Conservation (phyloP, 805 yeast genomes). For the Candida wancherniae region DNA sequence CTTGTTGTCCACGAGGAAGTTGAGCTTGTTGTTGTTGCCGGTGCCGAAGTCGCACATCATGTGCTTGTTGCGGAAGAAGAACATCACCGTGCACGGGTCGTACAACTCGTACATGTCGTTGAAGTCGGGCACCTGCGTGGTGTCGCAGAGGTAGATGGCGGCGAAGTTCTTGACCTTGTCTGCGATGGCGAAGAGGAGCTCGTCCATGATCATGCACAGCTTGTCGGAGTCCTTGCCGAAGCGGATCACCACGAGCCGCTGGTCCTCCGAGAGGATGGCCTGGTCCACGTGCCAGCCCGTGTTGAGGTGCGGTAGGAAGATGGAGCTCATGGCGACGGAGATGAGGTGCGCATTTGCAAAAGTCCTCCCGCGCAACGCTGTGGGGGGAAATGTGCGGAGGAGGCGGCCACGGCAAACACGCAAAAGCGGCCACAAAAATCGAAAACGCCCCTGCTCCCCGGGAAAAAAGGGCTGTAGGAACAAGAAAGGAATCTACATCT, state of each 20-base stretch:
- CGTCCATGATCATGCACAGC: conserved; percentile 90
- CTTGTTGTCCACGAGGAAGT: conserved; percentile 66
- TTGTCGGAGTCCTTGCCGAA: conserved; percentile 78
- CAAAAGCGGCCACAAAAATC: too few relatives aligned
- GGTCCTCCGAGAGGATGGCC: conserved; percentile 88
- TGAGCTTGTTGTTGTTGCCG: conserved; percentile 92
- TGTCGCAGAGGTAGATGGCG: conserved; percentile 82
- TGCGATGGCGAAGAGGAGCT: conserved; percentile 69
- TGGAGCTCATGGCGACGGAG: conserved; percentile 17
- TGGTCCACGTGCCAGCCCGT: conserved; percentile 83
- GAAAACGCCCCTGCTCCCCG: too few relatives aligned
- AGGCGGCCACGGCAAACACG: too few relatives aligned
- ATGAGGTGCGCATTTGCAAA: too few relatives aligned
- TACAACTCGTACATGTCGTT: conserved; percentile 81
- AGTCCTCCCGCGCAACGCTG: too few relatives aligned
- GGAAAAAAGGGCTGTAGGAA: too few relatives aligned
- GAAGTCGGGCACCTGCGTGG: conserved; percentile 84
- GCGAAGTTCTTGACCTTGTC: conserved; percentile 87
- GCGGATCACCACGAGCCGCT: conserved; percentile 78
- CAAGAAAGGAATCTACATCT: too few relatives aligned
- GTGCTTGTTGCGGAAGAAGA: conserved; percentile 86
- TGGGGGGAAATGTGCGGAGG: too few relatives aligned
- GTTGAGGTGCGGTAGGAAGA: conserved; percentile 18
- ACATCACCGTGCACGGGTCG: conserved; percentile 91
- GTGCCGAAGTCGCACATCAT: conserved; percentile 99